A percentile compares a stretch with the other conserved stretches of the same genome.
Evolutionary conservation across 176 grass and related monocot genomes (phyloP).

Genomic region (Aegilops sharonensis): DNA sequence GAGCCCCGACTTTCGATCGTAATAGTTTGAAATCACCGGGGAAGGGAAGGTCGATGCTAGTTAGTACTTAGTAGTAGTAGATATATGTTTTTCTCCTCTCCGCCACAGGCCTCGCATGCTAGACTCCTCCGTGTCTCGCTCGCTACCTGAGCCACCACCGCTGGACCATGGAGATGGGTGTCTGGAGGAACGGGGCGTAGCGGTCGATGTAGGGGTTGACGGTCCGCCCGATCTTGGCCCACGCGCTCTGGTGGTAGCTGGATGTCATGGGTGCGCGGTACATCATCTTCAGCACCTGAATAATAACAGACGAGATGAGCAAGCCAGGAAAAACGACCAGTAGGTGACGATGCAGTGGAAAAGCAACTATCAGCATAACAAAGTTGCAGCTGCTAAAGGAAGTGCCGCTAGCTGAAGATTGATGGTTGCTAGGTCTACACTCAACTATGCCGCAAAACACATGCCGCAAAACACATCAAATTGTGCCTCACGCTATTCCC

Average conservation of each 20-base stretch:
- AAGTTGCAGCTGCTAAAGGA: background rate
- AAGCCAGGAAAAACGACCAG: background rate
- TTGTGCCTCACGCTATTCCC: background rate
- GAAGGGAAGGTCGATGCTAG: background rate
- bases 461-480: no score
- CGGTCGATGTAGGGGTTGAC: constrained; percentile 69
- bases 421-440: background rate
- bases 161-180: constrained; percentile 59
- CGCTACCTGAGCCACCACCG: constrained; percentile 91
- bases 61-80: background rate
- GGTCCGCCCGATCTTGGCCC: constrained; percentile 63
- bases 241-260: constrained; percentile 67
- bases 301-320: background rate
- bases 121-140: background rate
- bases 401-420: background rate
- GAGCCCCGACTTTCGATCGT: background rate
- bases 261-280: constrained; percentile 66
- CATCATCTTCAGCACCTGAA: constrained; percentile 85
- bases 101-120: no score
- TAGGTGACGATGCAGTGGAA: background rate
- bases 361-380: background rate
- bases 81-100: background rate
- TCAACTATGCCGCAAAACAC: no score
- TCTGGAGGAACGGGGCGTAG: constrained; percentile 65
- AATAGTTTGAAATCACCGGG: background rate